A percentile compares a stretch with the other conserved stretches of the same genome.
Evolutionary conservation across 805 yeast genomes (phyloP).

Genomic region (Candida tammaniensis): DNA sequence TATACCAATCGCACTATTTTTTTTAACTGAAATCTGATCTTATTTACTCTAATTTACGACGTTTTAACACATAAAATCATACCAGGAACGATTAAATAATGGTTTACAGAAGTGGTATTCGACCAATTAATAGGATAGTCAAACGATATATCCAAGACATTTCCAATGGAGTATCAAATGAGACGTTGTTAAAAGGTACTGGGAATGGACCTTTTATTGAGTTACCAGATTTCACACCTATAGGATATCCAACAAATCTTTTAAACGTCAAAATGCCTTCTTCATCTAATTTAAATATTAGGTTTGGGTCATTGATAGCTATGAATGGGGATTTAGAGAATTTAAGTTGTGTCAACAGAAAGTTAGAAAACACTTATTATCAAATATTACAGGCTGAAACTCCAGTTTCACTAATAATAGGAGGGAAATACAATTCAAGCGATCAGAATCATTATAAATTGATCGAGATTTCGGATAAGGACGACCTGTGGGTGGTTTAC

Average conservation of each 20-base stretch:
- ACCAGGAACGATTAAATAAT: too few species aligned
- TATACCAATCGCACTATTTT: too few species aligned
- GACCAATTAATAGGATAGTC: too few species aligned
- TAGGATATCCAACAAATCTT: conserved; percentile 38
- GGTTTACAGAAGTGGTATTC: too few species aligned
- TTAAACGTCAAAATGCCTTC: conserved; percentile 45
- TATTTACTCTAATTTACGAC: too few species aligned
- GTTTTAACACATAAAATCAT: too few species aligned
- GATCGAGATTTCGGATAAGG: conserved; percentile 33
- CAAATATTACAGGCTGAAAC: conserved; percentile 13
- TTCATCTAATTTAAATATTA: conserved; percentile 17
- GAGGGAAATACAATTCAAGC: conserved; percentile 23
- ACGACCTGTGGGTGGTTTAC: conserved; percentile 41
- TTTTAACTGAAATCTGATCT: too few species aligned
- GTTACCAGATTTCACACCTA: conserved; percentile 38
- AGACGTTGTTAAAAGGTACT: conserved; percentile 31
- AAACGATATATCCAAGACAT: too few species aligned
- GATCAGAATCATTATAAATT: conserved; percentile 33
- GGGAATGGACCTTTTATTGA: conserved; percentile 48
- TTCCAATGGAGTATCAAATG: conserved; percentile 12
- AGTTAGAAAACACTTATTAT: conserved; percentile 12
- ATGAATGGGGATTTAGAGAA: conserved; percentile 37
- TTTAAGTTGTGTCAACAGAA: conserved; percentile 9
- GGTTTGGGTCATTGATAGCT: conserved; percentile 37
- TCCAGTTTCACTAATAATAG: conserved; percentile 22